Conservation (phyloP, 2,329 filamentous ascomycete genomes). For the Penicillium sp. region DNA sequence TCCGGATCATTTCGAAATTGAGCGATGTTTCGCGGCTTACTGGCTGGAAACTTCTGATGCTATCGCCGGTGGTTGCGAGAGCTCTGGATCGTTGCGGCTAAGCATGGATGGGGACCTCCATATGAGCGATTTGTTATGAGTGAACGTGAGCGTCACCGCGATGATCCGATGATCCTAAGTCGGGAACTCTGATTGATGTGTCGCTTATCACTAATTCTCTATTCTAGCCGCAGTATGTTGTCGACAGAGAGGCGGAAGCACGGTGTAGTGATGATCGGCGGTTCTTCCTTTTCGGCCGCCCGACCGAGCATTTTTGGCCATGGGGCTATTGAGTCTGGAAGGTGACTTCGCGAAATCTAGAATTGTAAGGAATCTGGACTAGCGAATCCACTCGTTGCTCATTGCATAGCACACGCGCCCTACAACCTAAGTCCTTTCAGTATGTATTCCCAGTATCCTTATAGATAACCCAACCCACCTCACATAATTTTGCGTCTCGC, state of each 20-base stretch:
- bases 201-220: not conserved
- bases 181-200: slow-evolving; percentile 1
- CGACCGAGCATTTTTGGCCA: slow-evolving; percentile 69
- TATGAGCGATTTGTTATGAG: slow-evolving; percentile 52
- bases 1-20: slow-evolving; percentile 73
- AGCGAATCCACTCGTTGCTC: too few relatives aligned
- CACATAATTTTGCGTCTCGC: not conserved
- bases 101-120: slow-evolving; percentile 71
- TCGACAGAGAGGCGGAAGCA: slow-evolving; percentile 26
- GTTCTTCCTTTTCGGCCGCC: slow-evolving; percentile 61
- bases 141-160: slow-evolving; percentile 8
- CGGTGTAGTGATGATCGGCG: slow-evolving; percentile 46
- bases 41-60: slow-evolving; percentile 83
- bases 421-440: too few relatives aligned
- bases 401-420: too few relatives aligned
- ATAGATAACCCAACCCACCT: not conserved
- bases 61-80: slow-evolving; percentile 82
- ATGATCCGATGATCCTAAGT: slow-evolving; percentile 10
- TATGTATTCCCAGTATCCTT: too few relatives aligned
- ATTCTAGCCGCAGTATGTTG: slow-evolving; percentile 14
- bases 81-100: slow-evolving; percentile 75
- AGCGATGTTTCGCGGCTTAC: slow-evolving; percentile 75
- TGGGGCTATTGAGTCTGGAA: slow-evolving; percentile 77
- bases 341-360: slow-evolving; percentile 67
- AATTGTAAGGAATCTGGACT: slow-evolving; percentile 46